phyloP scores from a whole-genome alignment of 805 yeast species.

The Candida ovalis region DNA sequence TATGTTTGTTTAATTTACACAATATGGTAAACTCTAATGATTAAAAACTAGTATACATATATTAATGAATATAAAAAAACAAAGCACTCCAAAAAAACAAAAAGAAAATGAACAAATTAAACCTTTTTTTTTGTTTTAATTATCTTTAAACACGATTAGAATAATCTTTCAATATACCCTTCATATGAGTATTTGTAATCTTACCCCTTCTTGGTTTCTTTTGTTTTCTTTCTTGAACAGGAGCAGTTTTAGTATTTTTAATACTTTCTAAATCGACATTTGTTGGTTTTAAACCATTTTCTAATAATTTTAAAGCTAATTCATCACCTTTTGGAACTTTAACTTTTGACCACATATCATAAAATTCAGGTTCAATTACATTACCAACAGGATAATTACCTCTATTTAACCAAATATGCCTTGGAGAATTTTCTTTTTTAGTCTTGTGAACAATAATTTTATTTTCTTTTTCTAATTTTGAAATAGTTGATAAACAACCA shows the following conservation, averaged over 20 bases:
- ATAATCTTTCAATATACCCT: slow-evolving; percentile 90
- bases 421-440: slow-evolving; percentile 90
- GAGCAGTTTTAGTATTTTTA: slow-evolving; percentile 55
- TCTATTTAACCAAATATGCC: slow-evolving; percentile 78
- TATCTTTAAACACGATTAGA: slow-evolving; percentile 28
- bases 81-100: not conserved
- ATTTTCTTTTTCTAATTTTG: slow-evolving; percentile 70
- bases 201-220: slow-evolving; percentile 92
- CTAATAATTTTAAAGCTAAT: slow-evolving; percentile 71
- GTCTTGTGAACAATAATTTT: slow-evolving; percentile 82
- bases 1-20: not conserved
- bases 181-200: slow-evolving; percentile 94
- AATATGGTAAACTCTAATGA: not conserved
- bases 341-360: slow-evolving; percentile 72
- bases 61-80: slow-evolving; percentile 2
- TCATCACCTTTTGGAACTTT: slow-evolving; percentile 80
- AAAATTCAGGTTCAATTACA: slow-evolving; percentile 75
- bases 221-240: slow-evolving; percentile 65
- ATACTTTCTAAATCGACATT: slow-evolving; percentile 96
- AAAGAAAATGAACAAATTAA: not conserved
- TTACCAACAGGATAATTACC: slow-evolving; percentile 59
- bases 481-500: slow-evolving; percentile 75
- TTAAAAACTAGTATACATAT: not conserved
- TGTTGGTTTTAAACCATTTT: slow-evolving; percentile 91
- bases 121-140: not conserved